Evolutionary conservation across 1,284 basidiomycete species (phyloP).

Genomic region (Erythrobasidium hasegawianum): DNA sequence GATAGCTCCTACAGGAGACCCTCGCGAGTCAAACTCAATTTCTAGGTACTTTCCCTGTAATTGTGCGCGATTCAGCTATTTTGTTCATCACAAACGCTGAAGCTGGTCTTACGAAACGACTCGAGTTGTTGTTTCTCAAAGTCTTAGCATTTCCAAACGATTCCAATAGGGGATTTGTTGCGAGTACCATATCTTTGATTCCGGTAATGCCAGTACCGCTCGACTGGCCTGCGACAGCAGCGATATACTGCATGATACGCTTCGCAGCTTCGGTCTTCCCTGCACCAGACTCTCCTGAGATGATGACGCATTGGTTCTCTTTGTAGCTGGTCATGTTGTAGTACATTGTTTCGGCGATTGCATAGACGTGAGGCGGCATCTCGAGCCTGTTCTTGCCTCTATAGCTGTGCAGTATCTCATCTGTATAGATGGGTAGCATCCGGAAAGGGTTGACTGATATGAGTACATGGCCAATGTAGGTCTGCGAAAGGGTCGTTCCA

Average conservation of each 20-base stretch:
- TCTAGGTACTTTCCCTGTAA: constrained; percentile 93
- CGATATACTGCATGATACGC: constrained; percentile 99
- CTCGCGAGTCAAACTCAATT: constrained; percentile 94
- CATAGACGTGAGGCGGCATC: constrained; percentile 95
- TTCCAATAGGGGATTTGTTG: constrained; percentile 95
- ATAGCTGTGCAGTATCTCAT: constrained; percentile 79
- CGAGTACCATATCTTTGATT: constrained; percentile 99
- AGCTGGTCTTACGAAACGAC: constrained; percentile 74
- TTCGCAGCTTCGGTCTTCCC: constrained; percentile 98
- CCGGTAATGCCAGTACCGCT: constrained; percentile 70
- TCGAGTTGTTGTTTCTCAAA: constrained; percentile 95
- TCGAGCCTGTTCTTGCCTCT: constrained; percentile 97
- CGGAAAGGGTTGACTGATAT: constrained; percentile 98
- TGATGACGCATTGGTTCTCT: constrained; percentile 99
- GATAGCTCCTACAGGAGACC: constrained; percentile 93
- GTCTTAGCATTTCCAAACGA: constrained; percentile 99
- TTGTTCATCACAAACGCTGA: no score
- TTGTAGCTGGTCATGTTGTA: constrained; percentile 99
- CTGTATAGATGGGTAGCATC: constrained; percentile 83
- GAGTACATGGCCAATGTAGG: constrained; percentile 94
- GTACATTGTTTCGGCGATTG: constrained; percentile 93
- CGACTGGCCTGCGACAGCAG: constrained; percentile 87
- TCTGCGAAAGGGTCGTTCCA: constrained; percentile 51
- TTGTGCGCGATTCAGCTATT: neutral
- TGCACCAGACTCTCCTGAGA: constrained; percentile 96